These are phyloP conservation scores for Xylaria multiplex DNA, from an alignment of 2,329 filamentous ascomycete species.

Conservation along the genomic window DNA sequence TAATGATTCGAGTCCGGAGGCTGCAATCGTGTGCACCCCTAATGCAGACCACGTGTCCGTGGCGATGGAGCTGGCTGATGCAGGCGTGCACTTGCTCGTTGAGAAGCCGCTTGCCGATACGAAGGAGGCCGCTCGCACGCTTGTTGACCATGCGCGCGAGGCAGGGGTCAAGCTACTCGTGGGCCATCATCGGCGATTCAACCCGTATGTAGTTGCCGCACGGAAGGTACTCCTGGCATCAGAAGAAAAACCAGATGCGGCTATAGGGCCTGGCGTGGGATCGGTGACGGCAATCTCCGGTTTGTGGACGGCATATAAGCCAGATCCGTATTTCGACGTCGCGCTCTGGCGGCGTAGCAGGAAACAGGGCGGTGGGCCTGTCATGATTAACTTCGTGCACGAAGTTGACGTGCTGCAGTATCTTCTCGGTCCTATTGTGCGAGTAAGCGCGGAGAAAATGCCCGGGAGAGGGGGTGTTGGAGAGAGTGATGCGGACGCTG, in stretches of 20 bases:
- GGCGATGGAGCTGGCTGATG: constrained; percentile 15
- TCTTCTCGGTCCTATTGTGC: constrained; percentile 14
- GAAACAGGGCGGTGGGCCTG: constrained; percentile 6
- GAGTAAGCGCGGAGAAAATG: constrained; percentile 13
- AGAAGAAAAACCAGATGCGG: not conserved
- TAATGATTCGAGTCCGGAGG: not conserved
- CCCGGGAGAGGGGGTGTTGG: not conserved
- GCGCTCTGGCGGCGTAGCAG: constrained; percentile 17
- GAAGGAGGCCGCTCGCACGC: constrained; percentile 8
- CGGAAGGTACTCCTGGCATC: constrained; percentile 5
- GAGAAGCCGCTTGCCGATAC: constrained; percentile 22
- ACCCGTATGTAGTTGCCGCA: constrained; percentile 18
- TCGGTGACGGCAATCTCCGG: constrained; percentile 1
- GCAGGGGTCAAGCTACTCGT: constrained; percentile 16
- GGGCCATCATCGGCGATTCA: constrained; percentile 20
- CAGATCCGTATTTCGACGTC: not conserved
- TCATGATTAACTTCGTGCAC: constrained; percentile 22
- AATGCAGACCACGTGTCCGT: constrained; percentile 22
- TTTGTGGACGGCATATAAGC: constrained; percentile 20
- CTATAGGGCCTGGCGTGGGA: not conserved
- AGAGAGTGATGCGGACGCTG: not conserved
- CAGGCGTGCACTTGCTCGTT: constrained; percentile 20
- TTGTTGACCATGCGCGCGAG: constrained; percentile 9
- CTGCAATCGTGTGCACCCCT: constrained; percentile 19
- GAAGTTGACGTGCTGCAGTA: constrained; percentile 21